Evolutionary conservation across 352 stramenopile species (phyloP), one percentile per base, ranked within the genome.

Genomic region (Phytophthora hybrid): DNA sequence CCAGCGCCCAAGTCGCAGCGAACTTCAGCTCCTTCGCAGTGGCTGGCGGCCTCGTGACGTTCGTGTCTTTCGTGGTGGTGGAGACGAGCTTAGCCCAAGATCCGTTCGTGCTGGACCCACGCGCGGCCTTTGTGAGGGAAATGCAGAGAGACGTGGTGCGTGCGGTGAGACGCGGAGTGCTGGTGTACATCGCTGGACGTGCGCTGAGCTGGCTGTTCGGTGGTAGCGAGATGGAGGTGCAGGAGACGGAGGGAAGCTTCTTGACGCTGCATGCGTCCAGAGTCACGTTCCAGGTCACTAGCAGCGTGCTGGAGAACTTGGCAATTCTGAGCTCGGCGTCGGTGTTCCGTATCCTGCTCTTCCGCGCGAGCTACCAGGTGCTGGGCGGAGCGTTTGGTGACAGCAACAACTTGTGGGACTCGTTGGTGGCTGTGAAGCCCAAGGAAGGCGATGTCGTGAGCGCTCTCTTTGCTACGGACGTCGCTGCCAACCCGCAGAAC

Each of bases 291-390:
- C 78, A 89, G 26, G 47, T 90, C 31, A 77, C 74, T n/a, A 84
- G 69, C 44, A 82, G 79, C 71, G 60, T 76, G 14, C 46, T 85
- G 9, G 83, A 91, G 58, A 88, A 72, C 66, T 78, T 89, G 26
- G 78, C 79, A 7, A 69, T 77, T 19, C 60, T 91, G n/a, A 73
- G 46, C 21, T 69, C 78, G 7, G 69, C 80, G 9, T 85, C 83
- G 0, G 73, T 89, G 46, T 89, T 88, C 67, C 75, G 83, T 26
- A 82, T 88, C 46, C 39, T 89, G 64, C 69, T 91, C 29, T 91
- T 88, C 68, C 81, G 81, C 18, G 65, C 73, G 18, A 85, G 61
- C 21, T 78, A 82, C 51, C 41, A 69, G 13, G 74, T 74, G 11
- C 47, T 90, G 2, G 55, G 64, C 13, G 26, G 44, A 2, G 64